A percentile compares a stretch with the other conserved stretches of the same genome.
Evolutionary conservation across 139 green algal genomes (phyloP).

Genomic region (Ettlia oleoabundans): DNA sequence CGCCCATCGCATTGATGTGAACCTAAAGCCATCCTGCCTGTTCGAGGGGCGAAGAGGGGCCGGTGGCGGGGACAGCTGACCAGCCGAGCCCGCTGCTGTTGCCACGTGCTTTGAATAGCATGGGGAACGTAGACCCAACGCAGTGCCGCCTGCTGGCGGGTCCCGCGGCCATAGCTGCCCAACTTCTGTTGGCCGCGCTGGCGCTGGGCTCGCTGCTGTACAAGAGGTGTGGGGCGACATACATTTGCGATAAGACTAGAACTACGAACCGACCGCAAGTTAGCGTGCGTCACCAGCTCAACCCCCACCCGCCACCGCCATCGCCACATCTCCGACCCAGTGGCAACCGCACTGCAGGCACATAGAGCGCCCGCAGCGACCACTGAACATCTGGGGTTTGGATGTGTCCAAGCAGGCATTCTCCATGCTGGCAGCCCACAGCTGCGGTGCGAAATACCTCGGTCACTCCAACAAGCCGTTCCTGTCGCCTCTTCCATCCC

Average conservation of each 20-base stretch:
- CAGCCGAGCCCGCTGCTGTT: background rate
- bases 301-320: background rate
- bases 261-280: too few relatives aligned
- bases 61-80: too few relatives aligned
- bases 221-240: slow-evolving; percentile 36
- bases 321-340: background rate
- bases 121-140: background rate
- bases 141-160: slow-evolving; percentile 54
- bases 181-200: slow-evolving; percentile 42
- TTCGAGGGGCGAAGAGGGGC: too few relatives aligned
- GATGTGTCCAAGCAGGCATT: slow-evolving; percentile 72
- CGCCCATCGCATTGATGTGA: too few relatives aligned
- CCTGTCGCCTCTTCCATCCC: background rate
- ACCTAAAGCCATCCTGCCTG: too few relatives aligned
- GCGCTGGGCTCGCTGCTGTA: slow-evolving; percentile 44
- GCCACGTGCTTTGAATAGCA: too few relatives aligned
- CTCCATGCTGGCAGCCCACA: slow-evolving; percentile 51
- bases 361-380: slow-evolving; percentile 51
- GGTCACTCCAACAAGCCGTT: background rate
- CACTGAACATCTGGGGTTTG: slow-evolving; percentile 58
- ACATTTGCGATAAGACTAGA: too few relatives aligned
- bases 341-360: slow-evolving; percentile 23
- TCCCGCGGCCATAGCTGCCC: slow-evolving; percentile 32
- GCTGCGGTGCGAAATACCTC: slow-evolving; percentile 55
- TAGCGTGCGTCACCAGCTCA: background rate